Conservation (phyloP, 495 filamentous ascomycete genomes). For the Rostrohypoxylon terebratum region DNA sequence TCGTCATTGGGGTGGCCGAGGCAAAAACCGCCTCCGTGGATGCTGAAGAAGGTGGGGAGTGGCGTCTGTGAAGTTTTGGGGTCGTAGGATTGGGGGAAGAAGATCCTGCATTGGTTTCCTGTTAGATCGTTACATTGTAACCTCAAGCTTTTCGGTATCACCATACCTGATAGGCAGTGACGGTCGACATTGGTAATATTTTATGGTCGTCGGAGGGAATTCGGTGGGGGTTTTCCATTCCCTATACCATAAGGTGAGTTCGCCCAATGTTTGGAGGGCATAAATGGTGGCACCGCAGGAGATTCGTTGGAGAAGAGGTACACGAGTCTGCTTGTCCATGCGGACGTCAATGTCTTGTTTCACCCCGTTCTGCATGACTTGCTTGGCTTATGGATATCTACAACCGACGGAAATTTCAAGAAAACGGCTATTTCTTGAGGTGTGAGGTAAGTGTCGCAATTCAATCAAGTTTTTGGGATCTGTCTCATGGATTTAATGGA, state of each 20-base stretch:
- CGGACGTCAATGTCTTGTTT: slow-evolving; percentile 10
- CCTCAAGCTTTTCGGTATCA: neutral
- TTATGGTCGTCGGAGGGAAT: slow-evolving; percentile 44
- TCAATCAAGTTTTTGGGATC: neutral
- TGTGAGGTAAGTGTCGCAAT: neutral
- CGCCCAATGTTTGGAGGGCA: slow-evolving; percentile 4
- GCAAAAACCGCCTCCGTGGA: slow-evolving; percentile 59
- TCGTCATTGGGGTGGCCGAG: slow-evolving; percentile 50
- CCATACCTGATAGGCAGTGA: slow-evolving; percentile 53
- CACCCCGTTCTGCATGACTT: slow-evolving; percentile 12
- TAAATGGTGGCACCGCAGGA: slow-evolving; percentile 17
- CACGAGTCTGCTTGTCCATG: slow-evolving; percentile 12
- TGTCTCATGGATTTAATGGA: neutral
- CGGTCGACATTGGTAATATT: slow-evolving; percentile 50
- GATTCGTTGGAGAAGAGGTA: slow-evolving; percentile 27
- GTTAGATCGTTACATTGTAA: neutral
- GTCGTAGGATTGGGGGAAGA: slow-evolving; percentile 50
- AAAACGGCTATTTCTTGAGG: neutral
- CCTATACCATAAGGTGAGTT: slow-evolving; percentile 29
- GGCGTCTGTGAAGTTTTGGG: slow-evolving; percentile 28
- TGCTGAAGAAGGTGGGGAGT: slow-evolving; percentile 53
- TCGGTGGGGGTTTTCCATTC: slow-evolving; percentile 43
- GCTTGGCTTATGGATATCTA: neutral
- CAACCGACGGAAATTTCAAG: neutral
- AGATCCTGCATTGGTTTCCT: slow-evolving; percentile 43